Evolutionary conservation across 805 yeast genomes (phyloP), one percentile per base, ranked within the genome.

Genomic region (Ogataea paradorogensis): DNA sequence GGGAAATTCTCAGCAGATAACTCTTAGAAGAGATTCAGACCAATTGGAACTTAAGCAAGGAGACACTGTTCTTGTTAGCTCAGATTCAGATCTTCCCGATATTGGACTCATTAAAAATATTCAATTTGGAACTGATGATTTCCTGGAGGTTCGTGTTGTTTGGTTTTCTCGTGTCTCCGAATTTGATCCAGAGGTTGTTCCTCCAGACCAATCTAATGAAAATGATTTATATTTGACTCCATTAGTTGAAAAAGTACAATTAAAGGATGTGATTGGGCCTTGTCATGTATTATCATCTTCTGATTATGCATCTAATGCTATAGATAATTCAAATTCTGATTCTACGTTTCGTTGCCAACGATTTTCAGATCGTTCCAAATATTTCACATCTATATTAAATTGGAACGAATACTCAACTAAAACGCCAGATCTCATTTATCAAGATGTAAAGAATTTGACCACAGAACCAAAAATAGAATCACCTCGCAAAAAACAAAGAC

Each of bases 141-240:
- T 67, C 36, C 60, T 81, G 2, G 80, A 72, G 11, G 47, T 81
- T 1, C 59, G 62, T 42, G 80, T 71, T 1, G 47, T 73, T 22
- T 70, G 74, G 57, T 76, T 79, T 44, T 53, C 70, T n/a, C 55
- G 71, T 38, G 53, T 59, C 32, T 29, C 55, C 4, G 81, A 78
- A 27, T 58, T 75, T 7, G 61, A 64, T 22, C 45, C 52, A 2
- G 40, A 42, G 3, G 40, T 50, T 4, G 59, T 63, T 18, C 62
- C 67, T 9, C 43, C 35, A 13, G 47, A 60, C 7, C 56, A 52
- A 7, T 51, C 52, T 21, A 44, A 52, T 25, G 45, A 48, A 1
- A 69, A 71, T 49, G 88, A 82, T 55, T 39, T 82, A 5, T 77
- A 76, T 47, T 51, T 82, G 18, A 74, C 85, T 0, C 70, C 84